Evolutionary conservation across 352 stramenopile genomes (phyloP).

Genomic region (Phytophthora megakarya): DNA sequence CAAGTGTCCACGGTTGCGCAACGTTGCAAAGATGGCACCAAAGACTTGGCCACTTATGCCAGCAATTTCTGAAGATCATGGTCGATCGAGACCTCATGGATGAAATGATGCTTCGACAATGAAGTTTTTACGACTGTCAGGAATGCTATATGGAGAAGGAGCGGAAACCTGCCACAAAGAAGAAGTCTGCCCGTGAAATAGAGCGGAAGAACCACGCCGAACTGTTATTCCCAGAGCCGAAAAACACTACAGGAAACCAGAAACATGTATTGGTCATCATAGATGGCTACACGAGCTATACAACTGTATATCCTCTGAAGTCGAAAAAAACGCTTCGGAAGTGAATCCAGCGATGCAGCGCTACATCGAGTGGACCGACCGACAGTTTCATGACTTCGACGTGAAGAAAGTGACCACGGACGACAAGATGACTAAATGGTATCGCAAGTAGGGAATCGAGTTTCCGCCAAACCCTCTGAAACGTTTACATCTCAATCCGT

Average conservation of each 20-base stretch:
- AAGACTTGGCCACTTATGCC: not conserved
- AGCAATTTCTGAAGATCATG: not conserved
- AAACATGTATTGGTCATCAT: slow-evolving; percentile 5
- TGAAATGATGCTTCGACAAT: not conserved
- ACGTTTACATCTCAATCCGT: slow-evolving; percentile 5
- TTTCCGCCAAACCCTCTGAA: slow-evolving; percentile 1
- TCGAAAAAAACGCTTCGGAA: slow-evolving; percentile 1
- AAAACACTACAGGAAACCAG: not conserved
- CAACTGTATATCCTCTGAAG: slow-evolving; percentile 12
- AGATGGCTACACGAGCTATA: slow-evolving; percentile 8
- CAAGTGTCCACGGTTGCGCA: not conserved
- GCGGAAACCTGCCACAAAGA: not conserved
- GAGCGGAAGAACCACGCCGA: slow-evolving; percentile 7
- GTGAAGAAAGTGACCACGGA: not conserved
- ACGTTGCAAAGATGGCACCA: not conserved
- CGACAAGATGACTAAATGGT: not conserved
- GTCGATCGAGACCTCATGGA: not conserved
- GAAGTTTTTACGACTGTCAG: not conserved
- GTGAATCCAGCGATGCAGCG: slow-evolving; percentile 1
- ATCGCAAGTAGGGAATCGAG: not conserved
- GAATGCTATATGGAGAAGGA: not conserved
- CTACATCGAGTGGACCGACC: slow-evolving; percentile 6
- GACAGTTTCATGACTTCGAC: not conserved
- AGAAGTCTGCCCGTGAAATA: not conserved
- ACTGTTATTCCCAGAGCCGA: slow-evolving; percentile 4